Evolutionary conservation across 2,329 filamentous ascomycete genomes (phyloP).

Genomic region (Aureobasidium sp.): DNA sequence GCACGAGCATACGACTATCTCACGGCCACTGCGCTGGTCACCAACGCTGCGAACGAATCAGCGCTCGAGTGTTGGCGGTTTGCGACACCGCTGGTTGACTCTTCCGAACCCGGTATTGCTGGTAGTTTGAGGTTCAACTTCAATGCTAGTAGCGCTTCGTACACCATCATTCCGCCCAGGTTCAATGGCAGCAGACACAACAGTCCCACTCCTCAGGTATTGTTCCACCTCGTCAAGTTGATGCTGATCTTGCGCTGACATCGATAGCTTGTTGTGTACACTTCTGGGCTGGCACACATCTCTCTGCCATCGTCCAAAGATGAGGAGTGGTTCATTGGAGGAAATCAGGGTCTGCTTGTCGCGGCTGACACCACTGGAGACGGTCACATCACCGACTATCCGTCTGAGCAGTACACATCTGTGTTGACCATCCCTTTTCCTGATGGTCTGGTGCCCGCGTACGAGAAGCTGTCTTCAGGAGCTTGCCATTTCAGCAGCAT

Average conservation of each 20-base stretch:
- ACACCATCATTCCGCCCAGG: constrained; percentile 28
- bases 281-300: constrained; percentile 29
- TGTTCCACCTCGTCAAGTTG: not conserved
- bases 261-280: constrained; percentile 26
- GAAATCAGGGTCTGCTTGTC: constrained; percentile 27
- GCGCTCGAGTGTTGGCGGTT: constrained; percentile 32
- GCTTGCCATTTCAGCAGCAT: constrained; percentile 15
- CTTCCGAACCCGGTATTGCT: constrained; percentile 25
- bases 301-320: constrained; percentile 23
- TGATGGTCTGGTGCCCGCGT: constrained; percentile 17
- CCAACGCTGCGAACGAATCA: constrained; percentile 27
- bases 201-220: constrained; percentile 28
- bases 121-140: constrained; percentile 24
- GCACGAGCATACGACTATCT: constrained; percentile 21
- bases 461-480: constrained; percentile 12
- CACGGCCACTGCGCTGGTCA: constrained; percentile 29
- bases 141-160: constrained; percentile 24
- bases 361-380: constrained; percentile 28
- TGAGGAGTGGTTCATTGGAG: constrained; percentile 30
- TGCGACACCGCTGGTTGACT: constrained; percentile 23
- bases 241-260: not conserved
- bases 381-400: constrained; percentile 30
- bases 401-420: constrained; percentile 27
- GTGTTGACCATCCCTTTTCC: constrained; percentile 26
- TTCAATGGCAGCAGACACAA: constrained; percentile 31